Percentiles rank a stretch among this genome's conserved stretches.
These are phyloP conservation scores for Sicyos edulis DNA, from an alignment of 306 rosid genomes.

Conservation along the genomic window DNA sequence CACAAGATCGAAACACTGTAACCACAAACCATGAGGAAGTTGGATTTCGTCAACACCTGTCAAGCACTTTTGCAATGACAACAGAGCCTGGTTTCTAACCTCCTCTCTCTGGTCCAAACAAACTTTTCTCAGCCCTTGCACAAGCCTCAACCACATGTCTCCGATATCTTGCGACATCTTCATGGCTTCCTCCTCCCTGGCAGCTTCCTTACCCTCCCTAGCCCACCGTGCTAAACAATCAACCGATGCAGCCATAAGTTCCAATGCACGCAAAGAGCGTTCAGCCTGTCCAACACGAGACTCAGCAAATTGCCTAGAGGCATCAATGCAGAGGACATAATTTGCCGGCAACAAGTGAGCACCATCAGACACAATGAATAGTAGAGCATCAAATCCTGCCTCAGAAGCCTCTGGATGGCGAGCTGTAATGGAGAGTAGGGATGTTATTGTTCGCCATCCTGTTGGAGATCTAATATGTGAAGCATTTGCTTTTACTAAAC, in stretches of 20 bases:
- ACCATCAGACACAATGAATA: slow-evolving; percentile 82
- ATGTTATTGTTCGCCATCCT: slow-evolving; percentile 94
- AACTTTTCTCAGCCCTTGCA: slow-evolving; percentile 83
- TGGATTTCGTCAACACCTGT: slow-evolving; percentile 63
- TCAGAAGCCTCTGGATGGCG: slow-evolving; percentile 93
- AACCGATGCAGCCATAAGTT: slow-evolving; percentile 83
- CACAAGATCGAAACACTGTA: slow-evolving; percentile 79
- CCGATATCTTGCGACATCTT: slow-evolving; percentile 75
- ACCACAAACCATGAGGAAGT: slow-evolving; percentile 56
- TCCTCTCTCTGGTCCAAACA: slow-evolving; percentile 98
- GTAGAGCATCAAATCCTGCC: slow-evolving; percentile 83
- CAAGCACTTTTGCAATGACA: slow-evolving; percentile 75
- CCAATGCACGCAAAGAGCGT: slow-evolving; percentile 75
- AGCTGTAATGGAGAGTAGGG: slow-evolving; percentile 73
- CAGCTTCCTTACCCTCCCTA: slow-evolving; percentile 57
- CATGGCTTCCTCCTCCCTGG: slow-evolving; percentile 56
- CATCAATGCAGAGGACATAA: slow-evolving; percentile 67
- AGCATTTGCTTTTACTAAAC: slow-evolving; percentile 93
- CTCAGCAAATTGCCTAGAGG: slow-evolving; percentile 93
- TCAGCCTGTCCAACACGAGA: slow-evolving; percentile 93
- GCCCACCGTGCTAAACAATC: slow-evolving; percentile 74
- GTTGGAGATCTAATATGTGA: slow-evolving; percentile 84
- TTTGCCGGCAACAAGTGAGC: slow-evolving; percentile 81
- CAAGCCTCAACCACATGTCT: slow-evolving; percentile 94
- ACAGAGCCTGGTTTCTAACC: slow-evolving; percentile 85